phyloP scores from a whole-genome alignment of 163 green algal genomes.

The Scenedesmus sp. region DNA sequence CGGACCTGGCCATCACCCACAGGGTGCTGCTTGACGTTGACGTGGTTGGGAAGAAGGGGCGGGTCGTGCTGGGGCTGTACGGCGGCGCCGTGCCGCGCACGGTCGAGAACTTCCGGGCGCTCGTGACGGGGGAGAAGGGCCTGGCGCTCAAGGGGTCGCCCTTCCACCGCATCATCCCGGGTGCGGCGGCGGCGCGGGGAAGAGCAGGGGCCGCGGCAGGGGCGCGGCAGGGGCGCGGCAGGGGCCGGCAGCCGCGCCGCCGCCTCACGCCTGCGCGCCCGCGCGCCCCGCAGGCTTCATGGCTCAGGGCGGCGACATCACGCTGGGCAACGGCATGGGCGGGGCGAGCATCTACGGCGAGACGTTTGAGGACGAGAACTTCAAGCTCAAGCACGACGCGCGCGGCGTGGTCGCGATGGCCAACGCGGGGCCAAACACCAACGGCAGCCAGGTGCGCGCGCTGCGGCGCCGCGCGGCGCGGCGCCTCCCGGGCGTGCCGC shows the following conservation, averaged over 20 bases:
- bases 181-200: constrained; percentile 32
- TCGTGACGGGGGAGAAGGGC: constrained; percentile 66
- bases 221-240: too few relatives aligned
- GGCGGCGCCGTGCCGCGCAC: constrained; percentile 77
- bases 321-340: constrained; percentile 84
- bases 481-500: too few relatives aligned
- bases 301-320: constrained; percentile 90
- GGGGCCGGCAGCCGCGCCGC: too few relatives aligned
- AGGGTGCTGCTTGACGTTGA: constrained; percentile 68
- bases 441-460: constrained; percentile 65
- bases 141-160: constrained; percentile 55
- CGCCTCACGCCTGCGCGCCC: too few relatives aligned
- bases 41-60: constrained; percentile 51
- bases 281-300: constrained; percentile 72
- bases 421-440: constrained; percentile 83
- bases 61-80: constrained; percentile 76
- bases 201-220: too few relatives aligned
- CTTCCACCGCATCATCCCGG: constrained; percentile 69
- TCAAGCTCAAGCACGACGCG: constrained; percentile 73
- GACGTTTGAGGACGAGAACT: constrained; percentile 89
- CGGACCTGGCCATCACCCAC: constrained; percentile 56
- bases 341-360: constrained; percentile 94
- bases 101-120: constrained; percentile 68
- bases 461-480: too few relatives aligned
- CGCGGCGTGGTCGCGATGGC: constrained; percentile 84